Conservation (phyloP, 192 early-diverging fungal genomes). For the Backusella liffmaniae region DNA sequence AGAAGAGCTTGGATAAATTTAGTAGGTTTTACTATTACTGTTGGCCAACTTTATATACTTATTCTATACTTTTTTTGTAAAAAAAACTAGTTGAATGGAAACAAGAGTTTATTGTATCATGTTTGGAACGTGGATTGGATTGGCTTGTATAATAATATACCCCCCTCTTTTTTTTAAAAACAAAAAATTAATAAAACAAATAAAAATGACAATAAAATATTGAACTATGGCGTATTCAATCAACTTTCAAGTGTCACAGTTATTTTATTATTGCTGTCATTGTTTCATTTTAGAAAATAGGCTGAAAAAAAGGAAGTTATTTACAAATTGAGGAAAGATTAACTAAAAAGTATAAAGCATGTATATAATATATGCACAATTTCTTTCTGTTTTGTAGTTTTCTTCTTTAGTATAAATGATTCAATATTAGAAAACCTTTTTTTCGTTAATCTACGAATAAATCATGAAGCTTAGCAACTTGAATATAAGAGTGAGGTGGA, state of each 20-base stretch:
- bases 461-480: neutral
- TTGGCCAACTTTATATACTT: neutral
- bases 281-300: conserved; percentile 6
- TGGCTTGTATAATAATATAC: conserved; percentile 13
- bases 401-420: neutral
- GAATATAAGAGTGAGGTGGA: neutral
- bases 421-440: neutral
- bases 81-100: conserved; percentile 13
- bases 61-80: neutral
- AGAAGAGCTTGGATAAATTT: conserved; percentile 15
- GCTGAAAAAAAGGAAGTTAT: conserved; percentile 4
- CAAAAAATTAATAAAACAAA: neutral
- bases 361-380: neutral
- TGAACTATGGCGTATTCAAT: neutral
- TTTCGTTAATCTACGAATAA: neutral
- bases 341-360: neutral
- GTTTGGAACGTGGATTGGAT: conserved; percentile 15
- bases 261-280: neutral
- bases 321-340: neutral
- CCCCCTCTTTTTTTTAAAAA: neutral
- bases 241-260: neutral
- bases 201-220: conserved; percentile 6
- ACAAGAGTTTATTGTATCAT: conserved; percentile 14
- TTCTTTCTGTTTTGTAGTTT: neutral
- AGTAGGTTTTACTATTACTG: neutral